A percentile compares a stretch with the other conserved stretches of the same genome.
phyloP scores from a whole-genome alignment of 768 basidiomycete genomes.

The Termitomyces sp. region DNA sequence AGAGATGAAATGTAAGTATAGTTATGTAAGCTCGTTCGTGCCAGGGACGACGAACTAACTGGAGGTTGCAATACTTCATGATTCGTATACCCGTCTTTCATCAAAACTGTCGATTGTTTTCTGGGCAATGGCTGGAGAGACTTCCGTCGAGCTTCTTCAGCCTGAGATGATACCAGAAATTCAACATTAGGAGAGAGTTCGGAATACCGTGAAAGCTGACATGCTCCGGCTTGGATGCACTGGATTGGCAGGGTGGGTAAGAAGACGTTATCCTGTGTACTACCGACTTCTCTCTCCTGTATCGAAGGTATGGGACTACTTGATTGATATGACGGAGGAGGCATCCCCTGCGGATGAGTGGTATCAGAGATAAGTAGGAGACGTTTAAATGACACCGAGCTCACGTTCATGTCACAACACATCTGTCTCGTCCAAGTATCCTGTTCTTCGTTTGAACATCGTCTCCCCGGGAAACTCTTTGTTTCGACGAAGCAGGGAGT shows the following conservation, averaged over 20 bases:
- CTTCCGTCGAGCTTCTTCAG: background rate
- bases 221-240: background rate
- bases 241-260: background rate
- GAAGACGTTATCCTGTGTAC: no score
- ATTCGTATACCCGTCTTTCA: no score
- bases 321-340: background rate
- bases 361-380: background rate
- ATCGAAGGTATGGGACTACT: background rate
- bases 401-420: background rate
- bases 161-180: background rate
- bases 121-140: background rate
- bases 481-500: background rate
- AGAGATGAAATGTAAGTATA: background rate
- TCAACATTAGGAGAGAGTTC: conserved; percentile 19
- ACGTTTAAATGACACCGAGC: background rate
- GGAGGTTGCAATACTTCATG: background rate
- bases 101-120: background rate
- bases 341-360: background rate
- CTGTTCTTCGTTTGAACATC: no score
- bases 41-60: no score
- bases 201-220: conserved; percentile 19
- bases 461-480: background rate
- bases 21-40: background rate
- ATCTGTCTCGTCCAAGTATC: background rate
- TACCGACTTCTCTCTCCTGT: background rate